phyloP scores from a whole-genome alignment of 192 early-diverging fungal species.

The Coemansia sp. region DNA sequence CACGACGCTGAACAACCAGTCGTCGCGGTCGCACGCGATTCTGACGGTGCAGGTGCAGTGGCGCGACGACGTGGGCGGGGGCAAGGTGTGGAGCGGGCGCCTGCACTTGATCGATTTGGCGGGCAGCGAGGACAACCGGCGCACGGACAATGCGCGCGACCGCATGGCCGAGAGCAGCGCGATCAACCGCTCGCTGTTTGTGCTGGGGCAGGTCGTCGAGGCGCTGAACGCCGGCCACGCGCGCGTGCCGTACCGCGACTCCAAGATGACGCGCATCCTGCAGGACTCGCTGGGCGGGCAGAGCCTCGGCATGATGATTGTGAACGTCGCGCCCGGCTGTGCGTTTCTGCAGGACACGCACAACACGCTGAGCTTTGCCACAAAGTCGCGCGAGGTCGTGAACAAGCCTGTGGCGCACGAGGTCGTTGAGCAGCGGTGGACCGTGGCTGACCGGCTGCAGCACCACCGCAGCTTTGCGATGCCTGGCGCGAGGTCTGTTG shows the following conservation, averaged over 20 bases:
- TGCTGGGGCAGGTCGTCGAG: conserved; percentile 65
- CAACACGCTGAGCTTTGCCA: conserved; percentile 66
- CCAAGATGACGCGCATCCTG: conserved; percentile 67
- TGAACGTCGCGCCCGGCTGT: conserved; percentile 61
- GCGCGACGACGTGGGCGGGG: conserved; percentile 26
- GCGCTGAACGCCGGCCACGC: conserved; percentile 57
- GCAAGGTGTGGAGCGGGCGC: conserved; percentile 47
- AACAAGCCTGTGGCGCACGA: conserved; percentile 55
- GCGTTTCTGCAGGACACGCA: conserved; percentile 54
- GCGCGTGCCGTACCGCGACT: conserved; percentile 62
- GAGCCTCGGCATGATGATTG: conserved; percentile 64
- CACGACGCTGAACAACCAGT: conserved; percentile 64
- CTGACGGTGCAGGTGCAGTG: conserved; percentile 55
- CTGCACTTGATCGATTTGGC: conserved; percentile 68
- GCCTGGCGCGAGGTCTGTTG: background rate
- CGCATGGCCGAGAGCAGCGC: conserved; percentile 64
- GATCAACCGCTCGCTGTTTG: conserved; percentile 67
- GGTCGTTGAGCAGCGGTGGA: conserved; percentile 42
- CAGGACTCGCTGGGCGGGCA: conserved; percentile 66
- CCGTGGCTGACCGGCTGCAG: conserved; percentile 30
- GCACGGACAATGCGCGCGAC: conserved; percentile 59
- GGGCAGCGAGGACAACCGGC: conserved; percentile 64
- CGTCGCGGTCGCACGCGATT: conserved; percentile 64
- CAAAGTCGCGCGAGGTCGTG: conserved; percentile 60
- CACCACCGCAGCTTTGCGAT: conserved; percentile 31